Percentiles rank a stretch among this genome's conserved stretches.
These are phyloP conservation scores for Allantophomopsis lycopodina DNA, from an alignment of 2,329 filamentous ascomycete genomes.

Conservation along the genomic window DNA sequence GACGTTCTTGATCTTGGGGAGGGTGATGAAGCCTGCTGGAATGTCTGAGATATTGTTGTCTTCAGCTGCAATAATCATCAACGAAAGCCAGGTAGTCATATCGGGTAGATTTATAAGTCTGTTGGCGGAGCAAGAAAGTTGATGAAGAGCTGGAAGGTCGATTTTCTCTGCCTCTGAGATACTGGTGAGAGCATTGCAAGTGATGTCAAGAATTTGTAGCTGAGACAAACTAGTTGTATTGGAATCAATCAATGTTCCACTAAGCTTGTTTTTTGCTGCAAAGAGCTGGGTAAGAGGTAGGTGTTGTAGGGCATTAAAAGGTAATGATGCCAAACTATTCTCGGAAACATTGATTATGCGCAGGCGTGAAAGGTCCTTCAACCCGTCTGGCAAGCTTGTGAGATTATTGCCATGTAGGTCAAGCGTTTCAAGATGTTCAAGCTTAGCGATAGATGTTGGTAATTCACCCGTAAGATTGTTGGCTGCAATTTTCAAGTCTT, in stretches of 20 bases:
- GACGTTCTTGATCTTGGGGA: slow-evolving; percentile 57
- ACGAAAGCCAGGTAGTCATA: slow-evolving; percentile 57
- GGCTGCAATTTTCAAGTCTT: slow-evolving; percentile 69
- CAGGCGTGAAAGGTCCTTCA: slow-evolving; percentile 56
- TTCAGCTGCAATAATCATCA: slow-evolving; percentile 62
- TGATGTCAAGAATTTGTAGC: slow-evolving; percentile 66
- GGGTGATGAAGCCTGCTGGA: slow-evolving; percentile 59
- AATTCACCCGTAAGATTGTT: slow-evolving; percentile 62
- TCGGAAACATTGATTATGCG: slow-evolving; percentile 67
- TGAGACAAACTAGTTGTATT: slow-evolving; percentile 41
- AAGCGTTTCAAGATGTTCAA: slow-evolving; percentile 62
- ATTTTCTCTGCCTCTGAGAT: slow-evolving; percentile 13
- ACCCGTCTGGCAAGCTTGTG: slow-evolving; percentile 49
- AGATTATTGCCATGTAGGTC: slow-evolving; percentile 76
- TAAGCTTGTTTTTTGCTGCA: slow-evolving; percentile 66
- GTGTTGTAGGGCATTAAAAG: slow-evolving; percentile 52
- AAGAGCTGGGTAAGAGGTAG: slow-evolving; percentile 62
- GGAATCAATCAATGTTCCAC: slow-evolving; percentile 55
- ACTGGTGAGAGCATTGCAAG: slow-evolving; percentile 54
- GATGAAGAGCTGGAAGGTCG: slow-evolving; percentile 53
- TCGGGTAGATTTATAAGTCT: slow-evolving; percentile 60
- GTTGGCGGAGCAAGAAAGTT: slow-evolving; percentile 70
- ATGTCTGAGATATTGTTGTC: slow-evolving; percentile 69
- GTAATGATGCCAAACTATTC: slow-evolving; percentile 61
- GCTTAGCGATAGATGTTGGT: slow-evolving; percentile 43